Evolutionary conservation across 176 grass and related monocot genomes (phyloP).

Genomic region (Alopecurus myosuroides): DNA sequence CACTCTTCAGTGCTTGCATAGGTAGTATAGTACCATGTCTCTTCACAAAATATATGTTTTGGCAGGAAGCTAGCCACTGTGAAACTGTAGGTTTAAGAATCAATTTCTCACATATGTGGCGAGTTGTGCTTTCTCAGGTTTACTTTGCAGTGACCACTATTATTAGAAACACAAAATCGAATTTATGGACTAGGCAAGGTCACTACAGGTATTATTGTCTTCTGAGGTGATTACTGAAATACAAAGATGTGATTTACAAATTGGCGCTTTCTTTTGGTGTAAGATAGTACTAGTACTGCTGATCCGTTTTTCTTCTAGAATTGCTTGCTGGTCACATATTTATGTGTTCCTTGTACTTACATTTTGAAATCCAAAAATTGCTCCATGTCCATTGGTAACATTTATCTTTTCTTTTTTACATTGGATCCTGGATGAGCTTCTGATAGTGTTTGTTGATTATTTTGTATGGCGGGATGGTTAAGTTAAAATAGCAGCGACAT

Average conservation of each 20-base stretch:
- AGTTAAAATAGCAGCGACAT: neutral
- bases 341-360: too few relatives aligned
- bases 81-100: neutral
- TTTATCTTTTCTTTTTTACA: neutral
- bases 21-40: too few relatives aligned
- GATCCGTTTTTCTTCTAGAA: neutral
- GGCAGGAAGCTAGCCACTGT: neutral
- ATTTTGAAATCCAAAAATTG: neutral
- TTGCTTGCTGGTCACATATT: too few relatives aligned
- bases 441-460: neutral
- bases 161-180: neutral
- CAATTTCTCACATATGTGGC: neutral
- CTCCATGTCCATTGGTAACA: neutral
- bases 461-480: neutral
- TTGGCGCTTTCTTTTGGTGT: neutral
- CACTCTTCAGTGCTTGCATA: neutral
- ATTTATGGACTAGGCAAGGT: neutral
- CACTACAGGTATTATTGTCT: neutral
- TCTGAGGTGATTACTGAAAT: neutral
- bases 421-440: neutral
- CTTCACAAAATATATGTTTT: neutral
- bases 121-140: neutral
- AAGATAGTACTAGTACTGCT: neutral
- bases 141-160: neutral
- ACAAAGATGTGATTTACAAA: neutral